These are phyloP conservation scores for Mycena vulgaris DNA, from an alignment of 768 basidiomycete species.

Conservation along the genomic window DNA sequence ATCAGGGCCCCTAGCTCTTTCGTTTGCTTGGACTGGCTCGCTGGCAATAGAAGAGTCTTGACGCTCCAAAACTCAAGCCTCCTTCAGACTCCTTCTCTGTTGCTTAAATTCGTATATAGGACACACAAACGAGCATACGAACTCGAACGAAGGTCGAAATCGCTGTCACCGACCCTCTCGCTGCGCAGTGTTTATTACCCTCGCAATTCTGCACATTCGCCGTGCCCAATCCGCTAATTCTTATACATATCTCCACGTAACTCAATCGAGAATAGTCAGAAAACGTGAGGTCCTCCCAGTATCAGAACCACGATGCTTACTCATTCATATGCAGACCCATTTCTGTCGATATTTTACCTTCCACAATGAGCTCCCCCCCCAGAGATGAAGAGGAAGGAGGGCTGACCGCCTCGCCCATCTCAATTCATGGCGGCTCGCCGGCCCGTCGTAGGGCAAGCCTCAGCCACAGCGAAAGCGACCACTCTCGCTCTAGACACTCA, in stretches of 20 bases:
- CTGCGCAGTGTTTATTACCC: no score
- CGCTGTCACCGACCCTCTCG: neutral
- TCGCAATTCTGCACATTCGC: neutral
- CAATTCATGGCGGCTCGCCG: slow-evolving; percentile 57
- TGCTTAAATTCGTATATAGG: no score
- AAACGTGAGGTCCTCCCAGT: slow-evolving; percentile 1
- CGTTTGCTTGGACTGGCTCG: no score
- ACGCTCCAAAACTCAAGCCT: no score
- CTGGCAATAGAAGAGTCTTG: no score
- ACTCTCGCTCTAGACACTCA: slow-evolving; percentile 66
- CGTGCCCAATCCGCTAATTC: neutral
- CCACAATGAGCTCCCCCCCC: slow-evolving; percentile 56
- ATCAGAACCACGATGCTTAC: neutral
- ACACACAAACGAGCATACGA: no score
- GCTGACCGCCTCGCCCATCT: slow-evolving; percentile 61
- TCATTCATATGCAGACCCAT: neutral
- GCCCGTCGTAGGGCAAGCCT: slow-evolving; percentile 54
- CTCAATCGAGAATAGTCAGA: neutral
- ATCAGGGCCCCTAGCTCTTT: no score
- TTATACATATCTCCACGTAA: neutral
- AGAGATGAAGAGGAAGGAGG: slow-evolving; percentile 47
- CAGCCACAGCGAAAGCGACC: slow-evolving; percentile 58
- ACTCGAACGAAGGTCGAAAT: no score
- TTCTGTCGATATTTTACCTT: neutral
- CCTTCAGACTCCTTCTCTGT: no score